Evolutionary conservation across 139 green algal species (phyloP), one percentile per base, ranked within the genome.

Genomic region (Auxenochlorella protothecoides): DNA sequence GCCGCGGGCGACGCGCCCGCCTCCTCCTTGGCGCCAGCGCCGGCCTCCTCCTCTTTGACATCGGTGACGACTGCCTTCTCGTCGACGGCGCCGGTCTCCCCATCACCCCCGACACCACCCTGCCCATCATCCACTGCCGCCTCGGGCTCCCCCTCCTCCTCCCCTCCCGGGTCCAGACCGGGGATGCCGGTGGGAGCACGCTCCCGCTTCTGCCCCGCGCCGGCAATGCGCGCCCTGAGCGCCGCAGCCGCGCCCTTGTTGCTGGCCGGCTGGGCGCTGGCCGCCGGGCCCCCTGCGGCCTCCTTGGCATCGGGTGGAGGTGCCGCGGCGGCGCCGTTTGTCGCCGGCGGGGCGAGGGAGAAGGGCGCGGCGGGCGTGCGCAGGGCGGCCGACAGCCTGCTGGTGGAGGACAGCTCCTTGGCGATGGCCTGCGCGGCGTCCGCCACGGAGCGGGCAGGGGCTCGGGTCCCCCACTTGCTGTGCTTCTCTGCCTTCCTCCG

Each of bases 181-280:
- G 27, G 27, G 27, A 44, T 44, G 27, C 27, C 27, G 27, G 27
- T 44, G 27, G 27, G 27, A 44, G 27, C 27, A 1, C 27, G 27
- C 27, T 44, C 27, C 27, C 27, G 27, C 27, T 44, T 44, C 27
- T 74, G 56, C 64, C 72, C 4, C 67, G 67, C 51, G 74, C 74
- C 15, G 27, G 66, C 66, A 57, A 92, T 86, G 55, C 75, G 76
- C 60, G 85, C 77, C 16, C 75, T 78, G 0, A 92, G 74, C 68
- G 81, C 72, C 77, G 87, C 74, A 2, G 88, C 88, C 16, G 87
- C 87, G 13, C 68, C 80, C 77, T 89, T 90, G 79, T 93, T 93
- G 72, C 74, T 84, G 12, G 52, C 66, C 4, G 57, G 16, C 7
- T 44, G 27, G 27, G 27, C 27, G 27, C 27, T 44, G 27, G 27